These are phyloP conservation scores for Spizellomyces sp. DNA, from an alignment of 192 early-diverging fungal genomes.

Conservation along the genomic window DNA sequence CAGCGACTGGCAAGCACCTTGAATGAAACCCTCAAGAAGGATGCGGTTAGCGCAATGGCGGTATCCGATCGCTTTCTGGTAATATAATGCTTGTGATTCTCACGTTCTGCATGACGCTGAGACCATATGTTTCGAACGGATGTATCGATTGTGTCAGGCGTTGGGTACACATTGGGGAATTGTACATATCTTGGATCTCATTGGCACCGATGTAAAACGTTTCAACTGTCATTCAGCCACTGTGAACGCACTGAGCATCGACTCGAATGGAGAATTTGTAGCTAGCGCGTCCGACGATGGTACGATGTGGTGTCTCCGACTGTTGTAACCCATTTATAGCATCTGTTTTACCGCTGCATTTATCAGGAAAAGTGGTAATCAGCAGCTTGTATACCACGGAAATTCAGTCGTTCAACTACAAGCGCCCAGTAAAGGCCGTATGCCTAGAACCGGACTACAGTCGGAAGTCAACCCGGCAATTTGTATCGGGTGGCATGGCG, in stretches of 20 bases:
- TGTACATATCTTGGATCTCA: constrained; percentile 88
- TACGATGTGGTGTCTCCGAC: constrained; percentile 32
- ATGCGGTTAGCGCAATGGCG: constrained; percentile 77
- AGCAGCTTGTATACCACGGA: constrained; percentile 79
- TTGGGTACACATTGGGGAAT: constrained; percentile 92
- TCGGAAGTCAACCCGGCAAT: constrained; percentile 70
- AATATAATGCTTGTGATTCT: constrained; percentile 9
- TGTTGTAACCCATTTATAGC: constrained; percentile 8
- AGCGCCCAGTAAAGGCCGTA: constrained; percentile 86
- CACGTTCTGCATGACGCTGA: neutral
- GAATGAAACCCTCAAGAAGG: constrained; percentile 78
- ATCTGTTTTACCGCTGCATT: too few relatives aligned
- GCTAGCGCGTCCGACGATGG: constrained; percentile 94
- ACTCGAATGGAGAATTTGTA: constrained; percentile 81
- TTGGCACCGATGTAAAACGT: constrained; percentile 85
- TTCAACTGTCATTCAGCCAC: constrained; percentile 84
- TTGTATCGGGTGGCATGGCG: constrained; percentile 89
- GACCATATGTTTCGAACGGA: neutral
- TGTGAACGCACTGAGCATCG: constrained; percentile 87
- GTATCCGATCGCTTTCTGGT: constrained; percentile 89
- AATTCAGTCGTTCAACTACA: constrained; percentile 71
- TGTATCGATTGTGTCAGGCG: constrained; percentile 43
- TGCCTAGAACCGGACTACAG: constrained; percentile 89
- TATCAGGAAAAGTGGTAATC: constrained; percentile 80
- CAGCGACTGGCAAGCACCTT: constrained; percentile 78